These are phyloP conservation scores for Neonectria faginata DNA, from an alignment of 2,329 filamentous ascomycete genomes.

Conservation along the genomic window DNA sequence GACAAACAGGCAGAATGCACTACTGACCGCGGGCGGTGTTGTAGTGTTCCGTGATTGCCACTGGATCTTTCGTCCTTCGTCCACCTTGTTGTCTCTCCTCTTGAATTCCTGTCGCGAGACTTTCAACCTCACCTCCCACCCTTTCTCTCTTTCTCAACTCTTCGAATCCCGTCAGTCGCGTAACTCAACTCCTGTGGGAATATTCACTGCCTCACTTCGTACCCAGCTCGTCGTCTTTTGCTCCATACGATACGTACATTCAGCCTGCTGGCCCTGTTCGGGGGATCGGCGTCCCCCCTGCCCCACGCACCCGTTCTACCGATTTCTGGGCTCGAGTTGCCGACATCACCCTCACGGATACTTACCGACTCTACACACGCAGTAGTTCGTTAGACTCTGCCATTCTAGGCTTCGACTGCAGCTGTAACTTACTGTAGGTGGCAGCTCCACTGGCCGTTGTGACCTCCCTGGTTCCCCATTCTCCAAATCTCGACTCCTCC, in stretches of 20 bases:
- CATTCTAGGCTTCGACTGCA: background rate
- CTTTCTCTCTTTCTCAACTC: background rate
- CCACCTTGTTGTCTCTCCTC: background rate
- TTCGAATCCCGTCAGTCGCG: background rate
- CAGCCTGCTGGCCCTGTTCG: slow-evolving; percentile 4
- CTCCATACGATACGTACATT: background rate
- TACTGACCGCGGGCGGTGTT: no score
- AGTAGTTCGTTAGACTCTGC: background rate
- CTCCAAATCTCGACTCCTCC: slow-evolving; percentile 15
- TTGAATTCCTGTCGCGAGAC: background rate
- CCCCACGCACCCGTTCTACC: slow-evolving; percentile 11
- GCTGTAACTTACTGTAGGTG: background rate
- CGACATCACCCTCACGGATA: background rate
- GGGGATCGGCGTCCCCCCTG: slow-evolving; percentile 15
- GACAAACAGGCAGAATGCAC: slow-evolving; percentile 1
- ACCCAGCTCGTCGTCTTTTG: background rate
- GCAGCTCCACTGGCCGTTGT: background rate
- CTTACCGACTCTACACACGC: background rate
- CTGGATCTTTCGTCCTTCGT: background rate
- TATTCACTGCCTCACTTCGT: background rate
- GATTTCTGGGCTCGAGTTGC: background rate
- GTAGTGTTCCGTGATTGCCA: background rate
- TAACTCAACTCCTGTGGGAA: background rate
- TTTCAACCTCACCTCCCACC: background rate
- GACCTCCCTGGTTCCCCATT: slow-evolving; percentile 3